Conservation (phyloP, 768 basidiomycete genomes). For the Tremella mesenterica region DNA sequence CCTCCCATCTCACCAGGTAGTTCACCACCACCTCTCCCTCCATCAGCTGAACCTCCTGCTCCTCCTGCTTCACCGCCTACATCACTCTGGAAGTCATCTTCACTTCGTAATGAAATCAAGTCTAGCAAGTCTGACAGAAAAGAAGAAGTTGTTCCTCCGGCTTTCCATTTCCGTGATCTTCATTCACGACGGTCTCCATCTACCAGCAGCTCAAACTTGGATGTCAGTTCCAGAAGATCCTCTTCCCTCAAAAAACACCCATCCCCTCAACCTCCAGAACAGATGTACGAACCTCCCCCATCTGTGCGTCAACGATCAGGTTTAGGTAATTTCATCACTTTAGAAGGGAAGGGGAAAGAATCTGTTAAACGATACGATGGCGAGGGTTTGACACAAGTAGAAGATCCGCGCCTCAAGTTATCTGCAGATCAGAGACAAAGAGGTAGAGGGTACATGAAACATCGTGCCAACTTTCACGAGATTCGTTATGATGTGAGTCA, state of each 20-base stretch:
- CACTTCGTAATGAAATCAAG: too few relatives aligned
- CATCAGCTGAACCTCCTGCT: constrained; percentile 15
- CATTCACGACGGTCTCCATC: constrained; percentile 12
- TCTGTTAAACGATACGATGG: constrained; percentile 13
- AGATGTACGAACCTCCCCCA: constrained; percentile 22
- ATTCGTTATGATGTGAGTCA: constrained; percentile 36
- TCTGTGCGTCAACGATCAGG: constrained; percentile 11
- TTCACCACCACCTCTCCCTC: constrained; percentile 14
- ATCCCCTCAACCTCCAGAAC: constrained; percentile 5
- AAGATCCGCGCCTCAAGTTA: constrained; percentile 21
- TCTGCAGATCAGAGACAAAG: constrained; percentile 7
- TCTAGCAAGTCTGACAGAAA: too few relatives aligned
- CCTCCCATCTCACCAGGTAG: constrained; percentile 12
- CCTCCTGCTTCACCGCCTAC: too few relatives aligned
- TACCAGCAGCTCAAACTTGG: constrained; percentile 5
- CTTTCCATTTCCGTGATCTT: constrained; percentile 39
- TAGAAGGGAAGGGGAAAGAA: constrained; percentile 18
- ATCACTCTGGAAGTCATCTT: too few relatives aligned
- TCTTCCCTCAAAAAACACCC: constrained; percentile 29
- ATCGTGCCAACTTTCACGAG: constrained; percentile 22
- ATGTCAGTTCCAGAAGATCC: not conserved
- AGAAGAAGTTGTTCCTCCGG: too few relatives aligned
- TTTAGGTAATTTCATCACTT: constrained; percentile 11
- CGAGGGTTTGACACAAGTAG: constrained; percentile 2
- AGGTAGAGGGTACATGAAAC: constrained; percentile 25